Conservation (phyloP, 768 basidiomycete genomes). For the Chalciporus sphaerocephalus region DNA sequence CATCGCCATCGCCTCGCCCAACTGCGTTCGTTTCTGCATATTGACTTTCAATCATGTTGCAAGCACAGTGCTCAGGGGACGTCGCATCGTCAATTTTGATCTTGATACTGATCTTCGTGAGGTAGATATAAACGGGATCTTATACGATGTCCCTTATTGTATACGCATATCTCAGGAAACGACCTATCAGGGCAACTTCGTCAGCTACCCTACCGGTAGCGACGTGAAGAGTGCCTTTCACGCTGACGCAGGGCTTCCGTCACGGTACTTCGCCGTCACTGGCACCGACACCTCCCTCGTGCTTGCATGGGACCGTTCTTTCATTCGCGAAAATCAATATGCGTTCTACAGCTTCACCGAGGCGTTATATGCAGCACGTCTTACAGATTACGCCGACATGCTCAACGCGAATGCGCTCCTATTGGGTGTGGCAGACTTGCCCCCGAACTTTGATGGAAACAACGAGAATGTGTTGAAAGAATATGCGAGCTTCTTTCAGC, state of each 20-base stretch:
- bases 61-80: not conserved
- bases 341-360: conserved; percentile 1
- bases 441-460: not conserved
- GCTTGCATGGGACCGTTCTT: not conserved
- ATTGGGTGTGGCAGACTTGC: conserved; percentile 2
- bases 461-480: not conserved
- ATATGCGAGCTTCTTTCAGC: not conserved
- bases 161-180: not conserved
- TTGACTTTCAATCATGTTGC: not conserved
- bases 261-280: conserved; percentile 5
- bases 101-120: not conserved
- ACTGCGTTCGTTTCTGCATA: too few species aligned
- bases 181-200: not conserved
- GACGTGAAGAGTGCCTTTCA: not conserved
- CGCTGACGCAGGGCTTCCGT: not conserved
- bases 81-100: conserved; percentile 3
- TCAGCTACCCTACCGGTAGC: not conserved
- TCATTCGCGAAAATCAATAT: conserved; percentile 1
- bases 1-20: not conserved
- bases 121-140: conserved; percentile 1
- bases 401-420: conserved; percentile 2
- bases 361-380: not conserved
- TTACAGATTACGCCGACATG: not conserved
- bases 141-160: not conserved
- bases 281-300: not conserved